A percentile compares a stretch with the other conserved stretches of the same genome.
Conservation (phyloP, 352 stramenopile genomes). For the Phytophthora chlamydospora region DNA sequence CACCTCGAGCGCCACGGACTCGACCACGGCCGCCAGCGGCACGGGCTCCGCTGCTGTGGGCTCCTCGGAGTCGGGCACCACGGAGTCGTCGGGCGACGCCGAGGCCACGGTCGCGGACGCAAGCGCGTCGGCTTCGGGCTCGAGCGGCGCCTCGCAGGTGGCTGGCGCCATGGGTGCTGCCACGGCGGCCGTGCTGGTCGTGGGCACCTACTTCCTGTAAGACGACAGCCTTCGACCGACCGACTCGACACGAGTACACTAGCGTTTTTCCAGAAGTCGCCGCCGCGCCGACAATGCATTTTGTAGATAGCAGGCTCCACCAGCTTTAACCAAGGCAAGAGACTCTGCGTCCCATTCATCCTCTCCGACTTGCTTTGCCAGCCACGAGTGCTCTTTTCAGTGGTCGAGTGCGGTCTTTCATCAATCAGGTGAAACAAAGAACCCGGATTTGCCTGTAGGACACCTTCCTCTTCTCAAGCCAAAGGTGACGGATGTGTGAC, state of each 20-base stretch:
- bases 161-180: slow-evolving; percentile 19
- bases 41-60: slow-evolving; percentile 5
- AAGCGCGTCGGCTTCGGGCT: slow-evolving; percentile 13
- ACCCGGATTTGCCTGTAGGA: slow-evolving; percentile 9
- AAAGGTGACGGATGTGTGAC: no score
- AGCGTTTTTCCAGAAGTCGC: neutral
- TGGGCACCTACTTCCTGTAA: slow-evolving; percentile 38
- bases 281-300: slow-evolving; percentile 9
- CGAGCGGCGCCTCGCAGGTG: slow-evolving; percentile 17
- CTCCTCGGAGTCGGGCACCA: slow-evolving; percentile 2
- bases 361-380: no score
- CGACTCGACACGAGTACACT: slow-evolving; percentile 8
- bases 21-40: slow-evolving; percentile 1
- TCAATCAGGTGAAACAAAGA: neutral
- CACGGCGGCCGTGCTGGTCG: slow-evolving; percentile 20
- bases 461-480: no score
- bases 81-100: slow-evolving; percentile 1
- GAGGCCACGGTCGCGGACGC: neutral
- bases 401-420: slow-evolving; percentile 20
- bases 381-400: slow-evolving; percentile 11
- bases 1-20: neutral
- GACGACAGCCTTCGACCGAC: neutral
- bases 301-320: slow-evolving; percentile 20
- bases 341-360: neutral
- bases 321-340: no score